phyloP scores from a whole-genome alignment of 2,329 filamentous ascomycete species.

The Fusarium cyanostomum region DNA sequence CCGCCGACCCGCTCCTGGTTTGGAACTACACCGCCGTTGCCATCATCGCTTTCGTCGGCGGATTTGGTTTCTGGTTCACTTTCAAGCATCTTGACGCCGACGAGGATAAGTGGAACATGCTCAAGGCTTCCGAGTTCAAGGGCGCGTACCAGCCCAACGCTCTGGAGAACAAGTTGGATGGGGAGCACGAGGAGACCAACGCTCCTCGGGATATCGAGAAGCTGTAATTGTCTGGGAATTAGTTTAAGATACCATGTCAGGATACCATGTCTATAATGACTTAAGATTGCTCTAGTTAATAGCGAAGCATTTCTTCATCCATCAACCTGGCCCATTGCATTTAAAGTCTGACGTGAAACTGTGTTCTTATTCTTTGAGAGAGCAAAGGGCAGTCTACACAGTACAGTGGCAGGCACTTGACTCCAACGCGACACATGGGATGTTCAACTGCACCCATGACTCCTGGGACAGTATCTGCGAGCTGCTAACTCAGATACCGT shows the following conservation, averaged over 20 bases:
- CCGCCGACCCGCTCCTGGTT: constrained; percentile 70
- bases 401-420: too few species aligned
- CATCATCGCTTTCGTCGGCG: constrained; percentile 69
- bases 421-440: too few species aligned
- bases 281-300: constrained; percentile 1
- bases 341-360: too few species aligned
- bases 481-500: too few species aligned
- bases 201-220: constrained; percentile 36
- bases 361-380: too few species aligned
- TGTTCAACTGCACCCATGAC: too few species aligned
- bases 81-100: constrained; percentile 71
- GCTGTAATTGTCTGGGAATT: constrained; percentile 14
- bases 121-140: constrained; percentile 56
- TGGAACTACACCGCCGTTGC: constrained; percentile 77
- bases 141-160: constrained; percentile 53
- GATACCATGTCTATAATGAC: constrained; percentile 9
- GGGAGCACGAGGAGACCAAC: constrained; percentile 27
- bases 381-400: too few species aligned
- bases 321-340: too few species aligned
- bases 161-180: constrained; percentile 41
- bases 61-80: constrained; percentile 72
- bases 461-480: too few species aligned
- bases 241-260: constrained; percentile 29
- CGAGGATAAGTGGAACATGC: constrained; percentile 76
- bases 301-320: neutral